Percentiles rank a stretch among this genome's conserved stretches.
Evolutionary conservation across 352 stramenopile genomes (phyloP).

Genomic region (Thalassiosira hispida): DNA sequence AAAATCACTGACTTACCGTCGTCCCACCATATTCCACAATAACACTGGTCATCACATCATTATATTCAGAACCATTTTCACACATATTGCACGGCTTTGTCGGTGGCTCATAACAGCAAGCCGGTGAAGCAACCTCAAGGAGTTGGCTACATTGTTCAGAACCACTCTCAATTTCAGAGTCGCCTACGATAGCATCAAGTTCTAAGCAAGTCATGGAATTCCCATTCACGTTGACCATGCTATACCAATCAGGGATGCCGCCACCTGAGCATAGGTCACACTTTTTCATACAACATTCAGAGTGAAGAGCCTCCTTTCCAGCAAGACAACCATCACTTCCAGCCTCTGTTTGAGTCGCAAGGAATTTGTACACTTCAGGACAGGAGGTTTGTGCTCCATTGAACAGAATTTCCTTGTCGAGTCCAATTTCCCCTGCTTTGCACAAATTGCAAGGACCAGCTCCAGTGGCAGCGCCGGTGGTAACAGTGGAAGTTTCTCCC

Average conservation of each 20-base stretch:
- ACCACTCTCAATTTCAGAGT: conserved; percentile 53
- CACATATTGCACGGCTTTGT: conserved; percentile 61
- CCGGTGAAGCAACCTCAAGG: conserved; percentile 48
- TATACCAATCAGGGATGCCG: conserved; percentile 66
- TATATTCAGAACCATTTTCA: conserved; percentile 36
- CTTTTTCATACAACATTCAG: conserved; percentile 59
- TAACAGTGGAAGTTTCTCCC: conserved; percentile 16
- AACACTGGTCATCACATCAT: conserved; percentile 50
- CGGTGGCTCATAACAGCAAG: conserved; percentile 63
- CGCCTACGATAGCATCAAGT: conserved; percentile 47
- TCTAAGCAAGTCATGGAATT: conserved; percentile 68
- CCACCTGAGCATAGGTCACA: conserved; percentile 62
- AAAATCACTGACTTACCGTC: no score
- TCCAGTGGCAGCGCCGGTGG: conserved; percentile 11
- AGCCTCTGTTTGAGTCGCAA: conserved; percentile 53
- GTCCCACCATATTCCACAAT: conserved; percentile 52
- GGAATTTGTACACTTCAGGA: conserved; percentile 57
- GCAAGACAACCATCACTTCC: conserved; percentile 53
- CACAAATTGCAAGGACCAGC: conserved; percentile 60
- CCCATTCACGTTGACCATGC: conserved; percentile 56
- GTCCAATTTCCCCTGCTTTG: conserved; percentile 49
- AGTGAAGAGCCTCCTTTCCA: conserved; percentile 53
- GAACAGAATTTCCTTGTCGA: conserved; percentile 54
- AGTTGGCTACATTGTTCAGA: conserved; percentile 54
- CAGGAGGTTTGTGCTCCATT: conserved; percentile 67